A percentile compares a stretch with the other conserved stretches of the same genome.
These are phyloP conservation scores for Nicotiana tabacum DNA, from an alignment of 257 asterid species.

Conservation along the genomic window DNA sequence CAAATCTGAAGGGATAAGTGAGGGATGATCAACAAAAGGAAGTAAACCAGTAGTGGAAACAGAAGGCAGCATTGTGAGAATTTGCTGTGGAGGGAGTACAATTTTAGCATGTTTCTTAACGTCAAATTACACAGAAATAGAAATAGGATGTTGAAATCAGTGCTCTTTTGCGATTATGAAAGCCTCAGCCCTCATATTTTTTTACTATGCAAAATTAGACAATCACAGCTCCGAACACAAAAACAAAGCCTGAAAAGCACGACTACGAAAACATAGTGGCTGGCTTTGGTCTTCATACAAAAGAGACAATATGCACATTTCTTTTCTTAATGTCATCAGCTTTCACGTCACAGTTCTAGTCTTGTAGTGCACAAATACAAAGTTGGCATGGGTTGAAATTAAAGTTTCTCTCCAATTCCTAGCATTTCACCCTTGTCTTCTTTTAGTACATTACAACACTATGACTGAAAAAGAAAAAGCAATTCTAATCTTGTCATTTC, in stretches of 20 bases:
- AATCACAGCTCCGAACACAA: too few species aligned
- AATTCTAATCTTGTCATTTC: not conserved
- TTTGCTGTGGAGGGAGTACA: too few species aligned
- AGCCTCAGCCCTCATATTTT: too few species aligned
- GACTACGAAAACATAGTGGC: not conserved
- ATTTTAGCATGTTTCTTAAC: not conserved
- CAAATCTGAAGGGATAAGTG: conserved; percentile 50
- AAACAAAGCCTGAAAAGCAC: too few species aligned
- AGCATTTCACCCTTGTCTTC: not conserved
- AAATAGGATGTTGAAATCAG: too few species aligned
- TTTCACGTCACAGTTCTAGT: not conserved
- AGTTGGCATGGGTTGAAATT: not conserved
- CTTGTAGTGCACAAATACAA: not conserved
- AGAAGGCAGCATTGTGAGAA: too few species aligned
- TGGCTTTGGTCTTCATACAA: not conserved
- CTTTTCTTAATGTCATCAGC: not conserved
- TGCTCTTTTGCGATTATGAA: too few species aligned
- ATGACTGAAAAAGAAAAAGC: not conserved
- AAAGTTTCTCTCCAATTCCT: not conserved
- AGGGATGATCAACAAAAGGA: conserved; percentile 39
- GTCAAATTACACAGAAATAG: too few species aligned
- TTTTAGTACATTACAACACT: not conserved
- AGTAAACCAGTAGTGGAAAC: conserved; percentile 10
- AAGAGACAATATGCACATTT: not conserved
- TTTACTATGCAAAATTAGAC: too few species aligned